These are phyloP conservation scores for Colletotrichum orchidophilum DNA, from an alignment of 2,329 filamentous ascomycete species.

Conservation along the genomic window DNA sequence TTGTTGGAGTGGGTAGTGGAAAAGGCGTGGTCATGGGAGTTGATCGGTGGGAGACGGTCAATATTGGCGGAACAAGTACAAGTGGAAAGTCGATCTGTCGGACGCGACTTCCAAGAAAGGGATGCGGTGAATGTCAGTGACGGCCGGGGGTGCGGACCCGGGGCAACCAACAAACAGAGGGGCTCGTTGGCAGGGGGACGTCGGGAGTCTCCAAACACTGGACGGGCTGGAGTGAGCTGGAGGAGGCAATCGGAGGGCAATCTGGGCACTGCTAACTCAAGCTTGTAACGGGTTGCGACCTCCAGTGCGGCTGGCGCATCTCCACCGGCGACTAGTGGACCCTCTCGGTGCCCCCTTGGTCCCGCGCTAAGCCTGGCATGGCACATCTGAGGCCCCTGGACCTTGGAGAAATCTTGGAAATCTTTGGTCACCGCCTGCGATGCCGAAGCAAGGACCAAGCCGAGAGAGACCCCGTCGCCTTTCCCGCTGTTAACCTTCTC, in stretches of 20 bases:
- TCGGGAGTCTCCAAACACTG: constrained; percentile 21
- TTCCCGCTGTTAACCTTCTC: constrained; percentile 15
- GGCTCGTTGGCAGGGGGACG: constrained; percentile 36
- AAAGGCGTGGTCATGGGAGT: constrained; percentile 10
- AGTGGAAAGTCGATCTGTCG: constrained; percentile 20
- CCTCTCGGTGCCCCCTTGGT: constrained; percentile 8
- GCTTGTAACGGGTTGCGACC: constrained; percentile 32
- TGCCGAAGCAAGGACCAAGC: constrained; percentile 22
- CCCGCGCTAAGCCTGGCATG: constrained; percentile 23
- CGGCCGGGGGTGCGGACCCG: constrained; percentile 27
- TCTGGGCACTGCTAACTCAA: constrained; percentile 20
- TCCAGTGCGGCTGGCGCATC: constrained; percentile 31
- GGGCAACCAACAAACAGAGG: constrained; percentile 37
- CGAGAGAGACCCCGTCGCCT: background rate
- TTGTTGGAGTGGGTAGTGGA: constrained; percentile 32
- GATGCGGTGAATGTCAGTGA: constrained; percentile 34
- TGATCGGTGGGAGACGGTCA: constrained; percentile 14
- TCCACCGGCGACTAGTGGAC: constrained; percentile 28
- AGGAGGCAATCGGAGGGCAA: background rate
- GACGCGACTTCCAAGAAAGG: constrained; percentile 32
- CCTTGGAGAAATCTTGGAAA: constrained; percentile 13
- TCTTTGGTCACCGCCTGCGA: constrained; percentile 32
- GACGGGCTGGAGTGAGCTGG: background rate
- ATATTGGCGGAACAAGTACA: constrained; percentile 21
- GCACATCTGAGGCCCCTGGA: constrained; percentile 28